phyloP scores from a whole-genome alignment of 2,329 filamentous ascomycete species.

The Colletotrichum cordylinicola region DNA sequence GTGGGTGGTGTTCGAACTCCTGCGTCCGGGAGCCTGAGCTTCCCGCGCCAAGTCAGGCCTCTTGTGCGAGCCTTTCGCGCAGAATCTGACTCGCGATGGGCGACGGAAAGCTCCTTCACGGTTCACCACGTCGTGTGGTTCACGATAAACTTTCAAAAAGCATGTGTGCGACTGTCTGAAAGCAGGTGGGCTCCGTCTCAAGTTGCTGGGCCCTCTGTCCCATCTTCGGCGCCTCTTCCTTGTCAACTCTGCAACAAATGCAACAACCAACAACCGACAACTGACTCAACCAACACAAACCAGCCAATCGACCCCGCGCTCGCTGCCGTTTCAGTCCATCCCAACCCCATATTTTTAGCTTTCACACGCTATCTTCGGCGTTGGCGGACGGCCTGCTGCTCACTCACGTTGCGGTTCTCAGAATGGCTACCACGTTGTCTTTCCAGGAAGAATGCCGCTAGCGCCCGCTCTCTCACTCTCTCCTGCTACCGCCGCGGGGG shows the following conservation, averaged over 20 bases:
- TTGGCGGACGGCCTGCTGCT: background rate
- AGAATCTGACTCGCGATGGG: background rate
- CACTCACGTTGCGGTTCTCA: background rate
- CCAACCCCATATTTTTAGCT: constrained; percentile 10
- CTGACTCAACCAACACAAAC: background rate
- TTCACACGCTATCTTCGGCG: background rate
- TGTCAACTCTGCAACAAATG: constrained; percentile 2
- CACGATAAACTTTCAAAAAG: background rate
- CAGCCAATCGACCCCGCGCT: background rate
- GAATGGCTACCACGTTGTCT: background rate
- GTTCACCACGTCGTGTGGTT: background rate
- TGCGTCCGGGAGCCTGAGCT: background rate
- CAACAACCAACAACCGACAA: background rate
- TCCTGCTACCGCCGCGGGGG: background rate
- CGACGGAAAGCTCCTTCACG: background rate
- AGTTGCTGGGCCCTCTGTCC: constrained; percentile 13
- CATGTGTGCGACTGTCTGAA: background rate
- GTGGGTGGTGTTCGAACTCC: background rate
- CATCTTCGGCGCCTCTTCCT: constrained; percentile 1
- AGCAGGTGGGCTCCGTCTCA: constrained; percentile 1
- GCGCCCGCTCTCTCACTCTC: background rate
- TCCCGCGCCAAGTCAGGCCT: background rate
- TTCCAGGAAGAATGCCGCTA: background rate
- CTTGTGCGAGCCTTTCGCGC: background rate
- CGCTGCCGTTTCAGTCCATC: background rate